Base-by-base conservation (phyloP, 371 early-diverging fungal genomes). In the Apophysomyces ossiformis region DNA sequence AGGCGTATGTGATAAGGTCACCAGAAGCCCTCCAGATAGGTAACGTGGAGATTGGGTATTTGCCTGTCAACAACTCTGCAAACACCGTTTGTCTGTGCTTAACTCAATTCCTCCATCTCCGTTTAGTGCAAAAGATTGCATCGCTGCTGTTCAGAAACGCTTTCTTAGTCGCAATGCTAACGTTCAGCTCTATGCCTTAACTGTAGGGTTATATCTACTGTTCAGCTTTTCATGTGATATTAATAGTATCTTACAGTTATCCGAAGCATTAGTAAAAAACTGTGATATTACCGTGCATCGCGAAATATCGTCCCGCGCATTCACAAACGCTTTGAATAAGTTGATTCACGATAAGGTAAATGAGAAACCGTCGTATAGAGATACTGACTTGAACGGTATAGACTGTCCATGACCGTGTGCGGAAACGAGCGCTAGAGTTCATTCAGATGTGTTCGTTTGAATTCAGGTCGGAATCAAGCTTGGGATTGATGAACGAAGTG, bases 371-470 rank as follows among this genome's bases (percentile, higher is more conserved):
- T 2, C 18, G 9, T 58, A 56, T 61, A 21, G 61, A n/a, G 7
- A 0, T 35, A n/a, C 11, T 61, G 21, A 32, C 5, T 38, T 37
- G 32, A 26, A 35, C 35, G 8, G 32, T 50, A 15, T 72, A 90
- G 90, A 69, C 84, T 11, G 84, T 87, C 3, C 96, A 97, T 71
- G 86, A 87, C 7, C 87, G 84, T 35, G 94, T 96, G 4, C 85
- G 90, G 71, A 84, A 86, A 58, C 81, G 93, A 69, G 89, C 95
- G 12, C 76, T 96, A 46, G 95, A 95, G 47, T 77, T 92, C 50
- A 91, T 98, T 69, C 96, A 95, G 77, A 87, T 90, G 67, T 98
- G 98, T 90, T 92, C 94, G 0, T 90, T 90, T 70, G 91, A 89
- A 59, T 96, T 96, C 73, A 86, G 90, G 65, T 76, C 84, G 36